Evolutionary conservation across 176 grass and related monocot genomes (phyloP).

Genomic region (Pontederia paniculata): DNA sequence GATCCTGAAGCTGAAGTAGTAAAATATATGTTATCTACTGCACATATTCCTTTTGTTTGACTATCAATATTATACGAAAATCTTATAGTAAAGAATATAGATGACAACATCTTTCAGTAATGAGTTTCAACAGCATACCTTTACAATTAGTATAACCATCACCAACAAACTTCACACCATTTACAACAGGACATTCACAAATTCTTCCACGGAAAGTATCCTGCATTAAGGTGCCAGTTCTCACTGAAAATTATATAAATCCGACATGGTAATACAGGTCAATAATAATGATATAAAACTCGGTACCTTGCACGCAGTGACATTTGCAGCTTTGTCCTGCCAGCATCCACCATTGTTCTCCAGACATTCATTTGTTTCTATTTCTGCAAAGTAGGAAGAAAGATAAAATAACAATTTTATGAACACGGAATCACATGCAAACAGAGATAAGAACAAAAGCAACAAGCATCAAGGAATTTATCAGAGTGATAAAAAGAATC

Average conservation of each 20-base stretch:
- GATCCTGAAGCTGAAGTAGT: constrained; percentile 59
- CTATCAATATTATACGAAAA: too few relatives aligned
- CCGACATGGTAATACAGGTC: background rate
- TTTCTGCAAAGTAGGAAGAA: constrained; percentile 30
- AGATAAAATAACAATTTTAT: background rate
- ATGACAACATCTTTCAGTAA: constrained; percentile 1
- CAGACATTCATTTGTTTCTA: constrained; percentile 96
- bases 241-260: background rate
- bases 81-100: background rate
- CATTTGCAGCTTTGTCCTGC: constrained; percentile 72
- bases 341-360: constrained; percentile 97
- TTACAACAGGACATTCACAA: constrained; percentile 66
- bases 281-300: background rate
- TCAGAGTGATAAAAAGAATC: background rate
- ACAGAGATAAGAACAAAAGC: background rate
- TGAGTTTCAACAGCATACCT: constrained; percentile 38
- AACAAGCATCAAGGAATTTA: background rate
- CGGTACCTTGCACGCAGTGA: constrained; percentile 93
- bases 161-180: constrained; percentile 76
- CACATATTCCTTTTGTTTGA: too few relatives aligned
- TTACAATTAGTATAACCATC: constrained; percentile 91
- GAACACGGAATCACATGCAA: background rate
- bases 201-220: constrained; percentile 92
- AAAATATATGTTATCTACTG: background rate
- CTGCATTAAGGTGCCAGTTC: constrained; percentile 17